Evolutionary conservation across 1,284 basidiomycete species (phyloP).

Genomic region (Rhodotorula sp.): DNA sequence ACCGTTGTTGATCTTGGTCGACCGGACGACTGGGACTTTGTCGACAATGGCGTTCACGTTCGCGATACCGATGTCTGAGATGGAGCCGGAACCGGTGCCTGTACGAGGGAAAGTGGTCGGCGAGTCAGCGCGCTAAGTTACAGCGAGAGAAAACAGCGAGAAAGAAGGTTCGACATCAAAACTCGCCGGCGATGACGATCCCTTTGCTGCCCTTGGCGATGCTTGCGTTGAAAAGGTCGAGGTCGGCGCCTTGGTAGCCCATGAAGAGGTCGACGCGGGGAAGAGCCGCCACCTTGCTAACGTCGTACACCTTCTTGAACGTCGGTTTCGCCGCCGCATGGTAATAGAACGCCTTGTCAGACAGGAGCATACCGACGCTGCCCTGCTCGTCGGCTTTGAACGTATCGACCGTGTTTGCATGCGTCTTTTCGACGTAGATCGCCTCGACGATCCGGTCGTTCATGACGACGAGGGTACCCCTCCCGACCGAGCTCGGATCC

Average conservation of each 20-base stretch:
- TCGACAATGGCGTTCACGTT: conserved; percentile 15
- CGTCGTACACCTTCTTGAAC: conserved; percentile 39
- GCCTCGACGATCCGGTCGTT: conserved; percentile 47
- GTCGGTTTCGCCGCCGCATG: conserved; percentile 26
- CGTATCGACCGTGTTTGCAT: conserved; percentile 46
- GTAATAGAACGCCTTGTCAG: conserved; percentile 45
- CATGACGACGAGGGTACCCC: conserved; percentile 46
- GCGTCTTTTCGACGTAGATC: neutral
- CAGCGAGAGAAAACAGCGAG: no score
- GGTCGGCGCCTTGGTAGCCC: conserved; percentile 24
- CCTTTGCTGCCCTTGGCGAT: conserved; percentile 44
- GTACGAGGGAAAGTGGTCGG: neutral
- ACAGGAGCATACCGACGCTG: conserved; percentile 42
- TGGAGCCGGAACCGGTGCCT: conserved; percentile 43
- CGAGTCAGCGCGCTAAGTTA: neutral
- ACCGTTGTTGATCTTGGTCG: conserved; percentile 35
- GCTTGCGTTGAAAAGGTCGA: conserved; percentile 37
- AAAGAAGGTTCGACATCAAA: neutral
- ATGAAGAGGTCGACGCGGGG: conserved; percentile 45
- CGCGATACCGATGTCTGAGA: conserved; percentile 12
- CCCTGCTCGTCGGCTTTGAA: conserved; percentile 48
- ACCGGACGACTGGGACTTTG: conserved; percentile 23
- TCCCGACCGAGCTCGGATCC: conserved; percentile 37
- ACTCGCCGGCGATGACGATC: conserved; percentile 42
- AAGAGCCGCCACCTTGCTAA: conserved; percentile 33